Evolutionary conservation across 1,284 basidiomycete genomes (phyloP).

Genomic region (Melampsora abietis-canadensis): DNA sequence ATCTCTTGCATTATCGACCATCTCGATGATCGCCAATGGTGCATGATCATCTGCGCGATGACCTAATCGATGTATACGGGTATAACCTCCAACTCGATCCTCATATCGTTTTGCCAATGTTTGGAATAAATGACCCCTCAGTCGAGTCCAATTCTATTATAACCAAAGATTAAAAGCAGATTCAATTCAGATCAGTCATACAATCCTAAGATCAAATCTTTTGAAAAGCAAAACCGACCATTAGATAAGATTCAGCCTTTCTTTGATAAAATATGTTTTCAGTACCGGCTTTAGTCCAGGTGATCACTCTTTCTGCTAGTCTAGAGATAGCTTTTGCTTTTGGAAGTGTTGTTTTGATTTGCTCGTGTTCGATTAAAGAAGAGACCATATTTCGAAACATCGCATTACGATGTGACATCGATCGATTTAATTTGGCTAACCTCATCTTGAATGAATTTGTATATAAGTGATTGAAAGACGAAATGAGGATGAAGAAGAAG

Average conservation of each 20-base stretch:
- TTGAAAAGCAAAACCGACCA: constrained; percentile 1
- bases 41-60: constrained; percentile 88
- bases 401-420: constrained; percentile 48
- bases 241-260: constrained; percentile 7
- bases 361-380: constrained; percentile 89
- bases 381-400: constrained; percentile 77
- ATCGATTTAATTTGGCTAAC: constrained; percentile 35
- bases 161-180: not conserved
- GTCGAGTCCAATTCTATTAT: constrained; percentile 48
- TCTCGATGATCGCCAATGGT: constrained; percentile 81
- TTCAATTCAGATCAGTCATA: constrained; percentile 56
- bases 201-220: constrained; percentile 43
- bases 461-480: not conserved
- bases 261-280: constrained; percentile 28
- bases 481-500: not conserved
- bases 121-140: constrained; percentile 74
- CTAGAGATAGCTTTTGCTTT: constrained; percentile 90
- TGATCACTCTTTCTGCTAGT: constrained; percentile 80
- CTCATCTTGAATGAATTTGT: constrained; percentile 14
- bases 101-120: constrained; percentile 78
- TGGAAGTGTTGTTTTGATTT: constrained; percentile 91
- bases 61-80: constrained; percentile 85
- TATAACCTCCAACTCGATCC: constrained; percentile 85
- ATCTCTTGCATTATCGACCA: constrained; percentile 91
- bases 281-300: constrained; percentile 8